Base-by-base conservation (phyloP, 495 filamentous ascomycete species). In the Elaphomyces granulatus region DNA sequence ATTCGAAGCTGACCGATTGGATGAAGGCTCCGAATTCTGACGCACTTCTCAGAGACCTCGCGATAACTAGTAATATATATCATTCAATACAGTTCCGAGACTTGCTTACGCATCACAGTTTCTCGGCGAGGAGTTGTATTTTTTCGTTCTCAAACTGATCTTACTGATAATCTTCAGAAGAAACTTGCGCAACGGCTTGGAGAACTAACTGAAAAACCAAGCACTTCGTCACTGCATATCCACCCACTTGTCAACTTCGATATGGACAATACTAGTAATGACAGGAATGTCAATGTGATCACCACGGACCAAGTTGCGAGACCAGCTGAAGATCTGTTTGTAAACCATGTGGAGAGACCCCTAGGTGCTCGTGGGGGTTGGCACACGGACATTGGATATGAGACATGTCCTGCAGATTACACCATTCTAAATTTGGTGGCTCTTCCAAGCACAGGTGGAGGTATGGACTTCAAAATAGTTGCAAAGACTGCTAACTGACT, bases 51-150 rank as follows among this genome's bases (percentile, higher is more conserved):
- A 59, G 40, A 8, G 40, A 42, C 9, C 21, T 42, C 15, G 40
- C 40, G 3, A 36, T 36, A 26, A 42, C 40, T 15, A 42, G 40
- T 42, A 37, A 37, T 17, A 20, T 37, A 8, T 15, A 15, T 2
- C n/a, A n/a, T n/a, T n/a, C n/a, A n/a, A 15, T 17, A 35, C 15
- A 35, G 33, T 17, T 35, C 33, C 33, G 12, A 15, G 2, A 18
- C 30, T 17, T 17, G 9, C 1, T 6, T 32, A 20, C 14, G n/a
- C n/a, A n/a, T n/a, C n/a, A n/a, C 32, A 83, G 79, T 83, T 48
- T 82, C 79, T 12, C 69, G 75, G 44, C 72, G 80, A 3, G 78
- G 78, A 18, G 80, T 85, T 0, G 78, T 85, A 32, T 81, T 81
- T 61, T 81, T 85, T 60, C 72, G 79, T 17, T 61, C 66, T 26